These are phyloP conservation scores for Leishmania mexicana DNA, from an alignment of 208 protist genomes.

Conservation along the genomic window DNA sequence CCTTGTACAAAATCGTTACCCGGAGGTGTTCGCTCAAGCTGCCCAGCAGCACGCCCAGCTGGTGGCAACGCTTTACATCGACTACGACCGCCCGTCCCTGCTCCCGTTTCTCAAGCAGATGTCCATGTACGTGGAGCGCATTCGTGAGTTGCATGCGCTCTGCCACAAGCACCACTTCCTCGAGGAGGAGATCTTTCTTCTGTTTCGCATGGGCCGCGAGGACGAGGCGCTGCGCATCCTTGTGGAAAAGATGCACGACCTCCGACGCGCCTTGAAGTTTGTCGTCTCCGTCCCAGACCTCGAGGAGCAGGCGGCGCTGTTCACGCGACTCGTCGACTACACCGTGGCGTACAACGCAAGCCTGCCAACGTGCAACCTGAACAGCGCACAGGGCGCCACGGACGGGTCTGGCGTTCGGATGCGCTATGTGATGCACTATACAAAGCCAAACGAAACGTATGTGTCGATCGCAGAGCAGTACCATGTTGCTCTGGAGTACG, in stretches of 20 bases:
- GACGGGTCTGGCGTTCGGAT: conserved; percentile 5
- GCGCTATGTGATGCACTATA: conserved; percentile 46
- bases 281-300: conserved; percentile 35
- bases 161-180: conserved; percentile 65
- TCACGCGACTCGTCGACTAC: conserved; percentile 53
- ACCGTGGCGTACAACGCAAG: conserved; percentile 40
- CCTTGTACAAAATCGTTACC: conserved; percentile 38
- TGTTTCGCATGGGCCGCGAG: conserved; percentile 76
- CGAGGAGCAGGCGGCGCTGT: conserved; percentile 67
- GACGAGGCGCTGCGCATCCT: conserved; percentile 80
- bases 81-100: conserved; percentile 63
- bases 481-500: conserved; percentile 28
- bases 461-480: conserved; percentile 51
- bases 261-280: conserved; percentile 28
- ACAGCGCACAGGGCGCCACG: background rate
- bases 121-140: conserved; percentile 55
- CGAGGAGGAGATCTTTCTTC: conserved; percentile 75
- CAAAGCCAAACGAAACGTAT: conserved; percentile 52
- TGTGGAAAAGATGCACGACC: conserved; percentile 41
- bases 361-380: conserved; percentile 15
- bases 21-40: conserved; percentile 21
- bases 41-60: conserved; percentile 61
- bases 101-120: conserved; percentile 67
- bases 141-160: conserved; percentile 72
- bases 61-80: conserved; percentile 71